Conservation (phyloP, 768 basidiomycete genomes). For the Kwoniella europaea region DNA sequence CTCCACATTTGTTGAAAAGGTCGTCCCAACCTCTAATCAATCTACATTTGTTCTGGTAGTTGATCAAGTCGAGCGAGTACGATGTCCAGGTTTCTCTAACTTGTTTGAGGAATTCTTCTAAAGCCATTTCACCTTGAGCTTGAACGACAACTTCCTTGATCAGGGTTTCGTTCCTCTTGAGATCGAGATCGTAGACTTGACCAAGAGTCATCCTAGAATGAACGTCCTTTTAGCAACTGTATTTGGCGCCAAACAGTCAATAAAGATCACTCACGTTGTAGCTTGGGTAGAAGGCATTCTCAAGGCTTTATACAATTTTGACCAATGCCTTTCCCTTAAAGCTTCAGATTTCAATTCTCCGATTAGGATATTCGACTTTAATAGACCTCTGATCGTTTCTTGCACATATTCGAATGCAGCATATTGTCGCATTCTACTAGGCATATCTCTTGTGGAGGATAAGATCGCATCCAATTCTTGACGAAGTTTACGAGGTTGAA, state of each 20-base stretch:
- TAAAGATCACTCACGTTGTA: constrained; percentile 64
- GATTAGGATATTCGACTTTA: constrained; percentile 89
- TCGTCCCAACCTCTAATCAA: constrained; percentile 98
- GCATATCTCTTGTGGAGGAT: constrained; percentile 97
- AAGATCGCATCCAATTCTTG: constrained; percentile 91
- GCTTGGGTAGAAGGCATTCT: constrained; percentile 77
- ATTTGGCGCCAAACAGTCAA: too few relatives aligned
- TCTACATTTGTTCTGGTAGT: constrained; percentile 98
- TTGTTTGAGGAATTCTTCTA: constrained; percentile 93
- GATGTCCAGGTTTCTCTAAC: constrained; percentile 97
- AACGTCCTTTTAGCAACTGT: neutral
- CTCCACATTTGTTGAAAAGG: constrained; percentile 92
- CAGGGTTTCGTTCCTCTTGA: constrained; percentile 85
- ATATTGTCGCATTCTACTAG: constrained; percentile 97
- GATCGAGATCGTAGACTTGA: constrained; percentile 93
- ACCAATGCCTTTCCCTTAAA: constrained; percentile 97
- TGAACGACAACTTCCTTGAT: constrained; percentile 96
- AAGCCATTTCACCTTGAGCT: constrained; percentile 96
- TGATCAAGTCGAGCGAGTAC: constrained; percentile 92
- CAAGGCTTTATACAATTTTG: constrained; percentile 89
- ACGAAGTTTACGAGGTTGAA: constrained; percentile 91
- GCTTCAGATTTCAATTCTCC: constrained; percentile 96
- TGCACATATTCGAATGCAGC: constrained; percentile 98
- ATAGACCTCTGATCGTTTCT: constrained; percentile 78
- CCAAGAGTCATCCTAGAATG: constrained; percentile 83